Conservation (phyloP, 441 rosid genomes). For the Rhodomyrtus psidioides region DNA sequence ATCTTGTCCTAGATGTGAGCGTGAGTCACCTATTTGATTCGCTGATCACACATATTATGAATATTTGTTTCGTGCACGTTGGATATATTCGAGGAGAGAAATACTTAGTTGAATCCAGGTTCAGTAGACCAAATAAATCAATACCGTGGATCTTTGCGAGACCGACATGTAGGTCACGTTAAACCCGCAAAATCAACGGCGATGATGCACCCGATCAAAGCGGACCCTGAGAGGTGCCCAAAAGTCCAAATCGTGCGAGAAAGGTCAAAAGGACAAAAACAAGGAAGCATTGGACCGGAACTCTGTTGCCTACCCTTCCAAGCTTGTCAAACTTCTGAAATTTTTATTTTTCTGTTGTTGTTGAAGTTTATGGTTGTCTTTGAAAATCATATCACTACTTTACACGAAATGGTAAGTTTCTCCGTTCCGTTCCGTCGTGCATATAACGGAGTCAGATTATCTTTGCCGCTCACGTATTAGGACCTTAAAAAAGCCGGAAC, state of each 20-base stretch:
- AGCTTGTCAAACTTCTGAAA: background rate
- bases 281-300: background rate
- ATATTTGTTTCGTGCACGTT: fast-evolving
- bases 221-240: background rate
- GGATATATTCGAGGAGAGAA: fast-evolving
- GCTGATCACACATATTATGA: fast-evolving
- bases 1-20: background rate
- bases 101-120: background rate
- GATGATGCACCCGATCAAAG: background rate
- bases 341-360: too few species aligned
- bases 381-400: too few species aligned
- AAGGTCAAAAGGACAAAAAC: background rate
- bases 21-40: background rate
- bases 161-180: background rate
- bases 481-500: too few species aligned
- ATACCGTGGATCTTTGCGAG: too few species aligned
- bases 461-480: too few species aligned
- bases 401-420: too few species aligned
- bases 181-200: background rate
- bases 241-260: background rate
- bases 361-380: too few species aligned
- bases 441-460: too few species aligned
- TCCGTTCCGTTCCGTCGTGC: too few species aligned
- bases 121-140: background rate
- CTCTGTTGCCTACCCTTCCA: background rate